Percentiles rank a stretch among this genome's conserved stretches.
Evolutionary conservation across 345 rosid species (phyloP).

Genomic region (Heritiera littoralis): DNA sequence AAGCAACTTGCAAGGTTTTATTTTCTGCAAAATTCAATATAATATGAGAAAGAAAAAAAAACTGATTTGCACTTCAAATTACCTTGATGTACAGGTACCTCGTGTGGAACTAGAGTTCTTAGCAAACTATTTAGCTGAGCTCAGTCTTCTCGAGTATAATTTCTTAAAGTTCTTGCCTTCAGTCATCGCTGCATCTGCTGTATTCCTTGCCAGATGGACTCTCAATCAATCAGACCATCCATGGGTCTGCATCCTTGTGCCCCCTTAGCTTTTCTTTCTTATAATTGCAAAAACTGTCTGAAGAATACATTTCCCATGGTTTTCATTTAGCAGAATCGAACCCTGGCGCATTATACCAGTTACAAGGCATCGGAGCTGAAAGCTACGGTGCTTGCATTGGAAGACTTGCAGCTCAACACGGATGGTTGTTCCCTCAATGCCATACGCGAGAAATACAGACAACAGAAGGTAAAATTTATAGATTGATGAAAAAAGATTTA

Average conservation of each 20-base stretch:
- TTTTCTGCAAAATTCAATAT: neutral
- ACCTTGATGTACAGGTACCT: constrained; percentile 48
- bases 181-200: constrained; percentile 81
- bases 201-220: constrained; percentile 89
- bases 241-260: constrained; percentile 64
- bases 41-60: neutral
- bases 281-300: neutral
- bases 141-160: constrained; percentile 71
- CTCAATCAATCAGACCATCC: constrained; percentile 79
- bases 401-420: constrained; percentile 72
- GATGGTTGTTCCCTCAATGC: constrained; percentile 60
- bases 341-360: constrained; percentile 86
- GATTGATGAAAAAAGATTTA: neutral
- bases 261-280: neutral
- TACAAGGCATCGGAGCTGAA: constrained; percentile 64
- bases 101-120: constrained; percentile 65
- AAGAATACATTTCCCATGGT: constrained; percentile 13
- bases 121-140: constrained; percentile 86
- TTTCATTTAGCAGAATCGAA: constrained; percentile 60
- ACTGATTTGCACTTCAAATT: constrained; percentile 7
- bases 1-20: constrained; percentile 63
- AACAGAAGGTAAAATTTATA: constrained; percentile 54
- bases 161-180: constrained; percentile 82
- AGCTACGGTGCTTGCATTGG: constrained; percentile 69
- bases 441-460: constrained; percentile 73